Conservation (phyloP, 768 basidiomycete species). For the Crepidotus variabilis region DNA sequence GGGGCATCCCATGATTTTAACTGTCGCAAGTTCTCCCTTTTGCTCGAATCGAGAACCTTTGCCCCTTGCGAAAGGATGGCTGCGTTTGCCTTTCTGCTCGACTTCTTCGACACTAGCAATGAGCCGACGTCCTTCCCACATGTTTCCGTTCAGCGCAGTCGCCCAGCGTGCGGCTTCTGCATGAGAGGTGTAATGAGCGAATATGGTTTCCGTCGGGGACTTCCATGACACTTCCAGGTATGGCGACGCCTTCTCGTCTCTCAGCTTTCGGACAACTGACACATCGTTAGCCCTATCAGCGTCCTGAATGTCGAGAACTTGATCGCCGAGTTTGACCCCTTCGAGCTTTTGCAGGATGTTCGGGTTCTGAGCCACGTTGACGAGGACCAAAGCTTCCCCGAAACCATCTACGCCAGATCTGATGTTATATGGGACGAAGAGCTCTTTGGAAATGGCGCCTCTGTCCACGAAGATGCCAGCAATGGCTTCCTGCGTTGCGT, state of each 20-base stretch:
- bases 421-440: slow-evolving; percentile 16
- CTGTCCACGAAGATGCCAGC: slow-evolving; percentile 36
- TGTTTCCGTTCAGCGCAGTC: slow-evolving; percentile 30
- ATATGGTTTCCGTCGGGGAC: slow-evolving; percentile 37
- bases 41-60: slow-evolving; percentile 13
- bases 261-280: slow-evolving; percentile 26
- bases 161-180: slow-evolving; percentile 31
- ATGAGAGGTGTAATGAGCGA: slow-evolving; percentile 37
- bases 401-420: slow-evolving; percentile 15
- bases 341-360: slow-evolving; percentile 22
- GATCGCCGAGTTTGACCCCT: slow-evolving; percentile 32
- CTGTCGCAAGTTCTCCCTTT: slow-evolving; percentile 13
- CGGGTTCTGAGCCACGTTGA: slow-evolving; percentile 34
- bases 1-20: slow-evolving; percentile 41
- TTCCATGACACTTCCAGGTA: slow-evolving; percentile 49
- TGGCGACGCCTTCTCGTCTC: slow-evolving; percentile 40
- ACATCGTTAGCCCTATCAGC: slow-evolving; percentile 38
- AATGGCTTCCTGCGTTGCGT: slow-evolving; percentile 36
- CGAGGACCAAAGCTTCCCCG: slow-evolving; percentile 38
- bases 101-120: slow-evolving; percentile 40
- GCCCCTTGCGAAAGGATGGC: neutral
- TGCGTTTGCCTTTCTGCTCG: neutral
- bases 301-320: slow-evolving; percentile 35
- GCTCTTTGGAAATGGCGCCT: slow-evolving; percentile 31
- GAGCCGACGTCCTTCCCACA: slow-evolving; percentile 40